These are phyloP conservation scores for Oryza officinalis DNA, from an alignment of 176 grass and related monocot genomes.

Conservation along the genomic window DNA sequence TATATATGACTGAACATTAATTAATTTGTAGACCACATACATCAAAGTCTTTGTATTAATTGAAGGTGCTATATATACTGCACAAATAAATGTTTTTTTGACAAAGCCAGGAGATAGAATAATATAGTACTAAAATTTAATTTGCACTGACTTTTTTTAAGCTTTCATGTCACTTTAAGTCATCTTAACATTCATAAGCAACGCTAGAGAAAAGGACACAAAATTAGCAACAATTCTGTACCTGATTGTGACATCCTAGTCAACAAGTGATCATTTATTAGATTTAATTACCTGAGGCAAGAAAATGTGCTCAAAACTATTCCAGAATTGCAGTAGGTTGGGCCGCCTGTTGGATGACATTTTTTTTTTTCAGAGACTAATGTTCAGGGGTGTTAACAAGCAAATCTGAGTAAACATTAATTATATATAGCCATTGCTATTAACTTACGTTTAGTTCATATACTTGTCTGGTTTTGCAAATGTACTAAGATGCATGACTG, in stretches of 20 bases:
- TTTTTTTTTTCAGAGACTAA: not conserved
- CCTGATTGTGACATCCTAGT: slow-evolving; percentile 29
- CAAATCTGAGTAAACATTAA: not conserved
- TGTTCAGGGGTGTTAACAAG: not conserved
- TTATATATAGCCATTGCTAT: not conserved
- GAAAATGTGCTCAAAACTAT: not conserved
- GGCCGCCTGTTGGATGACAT: not conserved
- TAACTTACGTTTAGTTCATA: not conserved
- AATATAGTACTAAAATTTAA: not conserved
- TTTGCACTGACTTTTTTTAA: not conserved
- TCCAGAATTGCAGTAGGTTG: not conserved
- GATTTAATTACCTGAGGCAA: not conserved
- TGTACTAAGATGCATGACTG: not conserved
- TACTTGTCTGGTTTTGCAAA: not conserved
- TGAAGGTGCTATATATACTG: not conserved
- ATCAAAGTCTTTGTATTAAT: not conserved
- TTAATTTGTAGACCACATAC: slow-evolving; percentile 19
- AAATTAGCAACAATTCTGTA: not conserved
- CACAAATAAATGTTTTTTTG: not conserved
- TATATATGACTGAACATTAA: not conserved
- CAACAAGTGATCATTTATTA: not conserved
- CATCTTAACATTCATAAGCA: slow-evolving; percentile 3
- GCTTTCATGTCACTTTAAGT: slow-evolving; percentile 20
- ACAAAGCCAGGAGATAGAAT: not conserved
- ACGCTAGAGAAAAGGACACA: slow-evolving; percentile 1